phyloP scores from a whole-genome alignment of 352 stramenopile species.

The Globisporangium polare region DNA sequence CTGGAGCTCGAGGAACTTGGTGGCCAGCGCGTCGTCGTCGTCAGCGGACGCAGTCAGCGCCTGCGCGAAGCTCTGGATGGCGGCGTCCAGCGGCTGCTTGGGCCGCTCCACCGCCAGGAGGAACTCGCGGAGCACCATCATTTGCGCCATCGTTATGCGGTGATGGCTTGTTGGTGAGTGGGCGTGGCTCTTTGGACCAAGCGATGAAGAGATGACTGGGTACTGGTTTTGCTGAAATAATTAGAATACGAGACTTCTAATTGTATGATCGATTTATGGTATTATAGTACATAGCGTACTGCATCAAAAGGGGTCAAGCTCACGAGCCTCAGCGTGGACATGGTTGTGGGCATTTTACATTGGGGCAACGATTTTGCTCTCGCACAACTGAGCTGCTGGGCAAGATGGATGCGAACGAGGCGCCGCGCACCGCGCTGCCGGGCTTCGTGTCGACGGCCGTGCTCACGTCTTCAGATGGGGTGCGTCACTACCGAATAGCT shows the following conservation, averaged over 20 bases:
- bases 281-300: neutral
- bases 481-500: slow-evolving; percentile 21
- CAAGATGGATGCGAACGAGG: slow-evolving; percentile 4
- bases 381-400: neutral
- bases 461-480: slow-evolving; percentile 80
- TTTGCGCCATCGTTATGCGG: slow-evolving; percentile 7
- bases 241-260: too few species aligned
- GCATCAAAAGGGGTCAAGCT: too few species aligned
- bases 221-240: neutral
- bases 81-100: slow-evolving; percentile 55
- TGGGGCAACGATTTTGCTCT: neutral
- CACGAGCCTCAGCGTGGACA: too few species aligned
- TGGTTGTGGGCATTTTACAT: neutral
- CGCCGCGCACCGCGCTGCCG: slow-evolving; percentile 23
- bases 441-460: slow-evolving; percentile 84
- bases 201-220: neutral
- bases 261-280: neutral
- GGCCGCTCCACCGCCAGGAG: slow-evolving; percentile 56
- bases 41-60: slow-evolving; percentile 12
- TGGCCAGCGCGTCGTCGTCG: slow-evolving; percentile 6
- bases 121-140: slow-evolving; percentile 53
- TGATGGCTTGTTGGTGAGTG: neutral
- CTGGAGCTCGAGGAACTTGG: slow-evolving; percentile 50
- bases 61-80: slow-evolving; percentile 36
- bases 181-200: neutral